A percentile compares a stretch with the other conserved stretches of the same genome.
These are phyloP conservation scores for Ophiostoma ips DNA, from an alignment of 2,329 filamentous ascomycete species.

Conservation along the genomic window DNA sequence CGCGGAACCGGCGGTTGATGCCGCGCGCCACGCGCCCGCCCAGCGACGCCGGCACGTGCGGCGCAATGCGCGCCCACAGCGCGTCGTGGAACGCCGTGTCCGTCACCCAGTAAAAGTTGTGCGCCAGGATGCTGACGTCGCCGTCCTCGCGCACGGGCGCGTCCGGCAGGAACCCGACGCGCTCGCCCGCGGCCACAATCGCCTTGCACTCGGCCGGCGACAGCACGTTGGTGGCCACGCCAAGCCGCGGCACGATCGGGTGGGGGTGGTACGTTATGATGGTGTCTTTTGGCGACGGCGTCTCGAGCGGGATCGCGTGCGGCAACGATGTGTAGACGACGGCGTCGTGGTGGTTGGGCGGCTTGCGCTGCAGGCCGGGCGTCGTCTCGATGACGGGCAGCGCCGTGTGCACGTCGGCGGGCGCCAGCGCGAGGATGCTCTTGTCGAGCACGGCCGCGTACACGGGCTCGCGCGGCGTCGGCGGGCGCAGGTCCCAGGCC, in stretches of 20 bases:
- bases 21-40: constrained; percentile 45
- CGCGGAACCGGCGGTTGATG: constrained; percentile 55
- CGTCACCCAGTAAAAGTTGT: constrained; percentile 63
- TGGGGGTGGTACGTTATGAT: constrained; percentile 39
- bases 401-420: constrained; percentile 22
- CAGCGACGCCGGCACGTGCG: constrained; percentile 41
- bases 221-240: constrained; percentile 46
- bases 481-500: constrained; percentile 44
- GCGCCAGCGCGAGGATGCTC: constrained; percentile 32
- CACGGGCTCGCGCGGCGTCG: constrained; percentile 27
- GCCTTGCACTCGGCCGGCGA: constrained; percentile 46
- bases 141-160: constrained; percentile 52
- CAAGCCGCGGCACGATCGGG: constrained; percentile 47
- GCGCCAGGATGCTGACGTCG: constrained; percentile 50
- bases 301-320: constrained; percentile 41
- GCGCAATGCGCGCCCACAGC: constrained; percentile 46
- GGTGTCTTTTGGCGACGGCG: constrained; percentile 19
- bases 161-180: constrained; percentile 52
- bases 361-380: constrained; percentile 45
- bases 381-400: constrained; percentile 50
- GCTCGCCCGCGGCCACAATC: constrained; percentile 53
- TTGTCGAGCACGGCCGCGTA: constrained; percentile 46
- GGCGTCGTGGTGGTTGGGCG: constrained; percentile 53
- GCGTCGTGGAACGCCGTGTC: constrained; percentile 48
- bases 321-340: constrained; percentile 48